Conservation (phyloP, 371 early-diverging fungal genomes). For the Mortierella sp. region DNA sequence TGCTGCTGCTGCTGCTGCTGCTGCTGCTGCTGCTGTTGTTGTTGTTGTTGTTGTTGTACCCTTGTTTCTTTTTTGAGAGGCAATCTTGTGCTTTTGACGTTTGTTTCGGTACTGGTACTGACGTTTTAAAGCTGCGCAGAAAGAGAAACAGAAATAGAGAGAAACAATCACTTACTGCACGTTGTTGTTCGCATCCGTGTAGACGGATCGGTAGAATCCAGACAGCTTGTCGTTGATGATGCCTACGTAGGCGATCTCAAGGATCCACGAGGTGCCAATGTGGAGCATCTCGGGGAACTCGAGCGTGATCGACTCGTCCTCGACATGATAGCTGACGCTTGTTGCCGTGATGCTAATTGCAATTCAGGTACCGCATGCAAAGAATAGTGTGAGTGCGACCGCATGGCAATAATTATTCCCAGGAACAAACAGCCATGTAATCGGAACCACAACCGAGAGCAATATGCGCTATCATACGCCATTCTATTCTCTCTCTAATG, state of each 20-base stretch:
- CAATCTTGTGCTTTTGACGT: too few relatives aligned
- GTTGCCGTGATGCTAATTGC: slow-evolving; percentile 43
- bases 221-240: slow-evolving; percentile 85
- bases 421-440: not conserved
- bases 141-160: not conserved
- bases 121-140: not conserved
- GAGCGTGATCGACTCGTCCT: slow-evolving; percentile 47
- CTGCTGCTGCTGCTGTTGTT: too few relatives aligned
- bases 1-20: too few relatives aligned
- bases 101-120: not conserved
- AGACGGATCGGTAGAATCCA: slow-evolving; percentile 88
- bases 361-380: not conserved
- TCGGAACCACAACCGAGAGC: not conserved
- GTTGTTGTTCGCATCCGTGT: slow-evolving; percentile 65
- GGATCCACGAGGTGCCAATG: slow-evolving; percentile 43
- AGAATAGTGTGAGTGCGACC: not conserved
- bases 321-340: slow-evolving; percentile 53
- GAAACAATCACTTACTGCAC: slow-evolving; percentile 39
- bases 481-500: not conserved
- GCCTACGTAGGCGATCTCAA: slow-evolving; percentile 61
- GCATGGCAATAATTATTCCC: slow-evolving; percentile 8
- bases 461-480: slow-evolving; percentile 6
- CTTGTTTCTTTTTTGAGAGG: not conserved
- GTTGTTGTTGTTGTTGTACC: too few relatives aligned
- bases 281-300: slow-evolving; percentile 47